These are phyloP conservation scores for Eucommia ulmoides DNA, from an alignment of 257 asterid species.

Conservation along the genomic window DNA sequence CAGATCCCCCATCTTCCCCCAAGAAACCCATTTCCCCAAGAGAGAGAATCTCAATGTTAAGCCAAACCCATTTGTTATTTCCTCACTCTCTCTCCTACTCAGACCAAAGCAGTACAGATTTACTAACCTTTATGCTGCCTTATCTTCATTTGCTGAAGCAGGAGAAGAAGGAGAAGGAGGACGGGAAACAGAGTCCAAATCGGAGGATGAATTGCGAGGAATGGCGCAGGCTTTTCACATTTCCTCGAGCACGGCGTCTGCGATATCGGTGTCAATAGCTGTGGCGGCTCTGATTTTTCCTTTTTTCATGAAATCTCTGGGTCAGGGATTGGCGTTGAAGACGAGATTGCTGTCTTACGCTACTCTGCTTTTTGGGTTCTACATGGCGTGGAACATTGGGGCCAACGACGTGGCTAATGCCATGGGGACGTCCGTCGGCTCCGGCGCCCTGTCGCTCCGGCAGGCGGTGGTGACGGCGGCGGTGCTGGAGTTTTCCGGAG, in stretches of 20 bases:
- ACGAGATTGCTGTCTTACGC: conserved; percentile 43
- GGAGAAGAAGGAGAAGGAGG: conserved; percentile 24
- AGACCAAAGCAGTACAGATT: conserved; percentile 12
- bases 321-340: conserved; percentile 44
- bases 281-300: conserved; percentile 63
- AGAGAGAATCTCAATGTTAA: conserved; percentile 24
- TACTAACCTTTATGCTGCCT: conserved; percentile 36
- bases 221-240: conserved; percentile 78
- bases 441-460: conserved; percentile 76
- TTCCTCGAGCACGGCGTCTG: conserved; percentile 66
- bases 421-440: conserved; percentile 97
- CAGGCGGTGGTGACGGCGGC: conserved; percentile 85
- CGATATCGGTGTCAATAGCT: conserved; percentile 63
- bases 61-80: conserved; percentile 7
- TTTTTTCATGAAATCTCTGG: conserved; percentile 56
- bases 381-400: conserved; percentile 98
- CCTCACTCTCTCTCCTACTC: conserved; percentile 17
- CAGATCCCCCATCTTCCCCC: conserved; percentile 11
- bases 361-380: conserved; percentile 72
- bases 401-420: conserved; percentile 98
- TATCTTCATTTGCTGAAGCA: conserved; percentile 55
- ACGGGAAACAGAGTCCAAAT: conserved; percentile 11
- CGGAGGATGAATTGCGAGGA: conserved; percentile 32
- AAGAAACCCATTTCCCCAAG: conserved; percentile 18
- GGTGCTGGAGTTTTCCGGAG: conserved; percentile 81